Evolutionary conservation across 345 rosid species (phyloP).

Genomic region (Acer campestre): DNA sequence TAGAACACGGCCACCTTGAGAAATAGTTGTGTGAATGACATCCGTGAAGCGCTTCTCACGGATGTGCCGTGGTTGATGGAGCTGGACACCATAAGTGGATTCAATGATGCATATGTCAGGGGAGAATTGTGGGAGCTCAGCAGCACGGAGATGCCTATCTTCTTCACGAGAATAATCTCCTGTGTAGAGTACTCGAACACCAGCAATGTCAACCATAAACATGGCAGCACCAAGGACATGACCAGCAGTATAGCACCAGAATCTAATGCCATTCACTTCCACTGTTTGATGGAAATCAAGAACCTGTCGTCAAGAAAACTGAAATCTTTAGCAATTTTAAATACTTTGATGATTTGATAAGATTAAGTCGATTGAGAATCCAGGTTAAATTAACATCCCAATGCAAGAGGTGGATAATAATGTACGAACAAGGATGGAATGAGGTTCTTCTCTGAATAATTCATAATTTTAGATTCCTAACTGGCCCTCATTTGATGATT

Average conservation of each 20-base stretch:
- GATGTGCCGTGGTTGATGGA: slow-evolving; percentile 83
- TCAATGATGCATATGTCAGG: slow-evolving; percentile 96
- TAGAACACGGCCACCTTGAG: slow-evolving; percentile 93
- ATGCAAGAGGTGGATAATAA: not conserved
- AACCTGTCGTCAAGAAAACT: slow-evolving; percentile 41
- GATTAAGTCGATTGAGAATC: not conserved
- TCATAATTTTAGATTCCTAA: not conserved
- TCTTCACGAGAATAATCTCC: slow-evolving; percentile 98
- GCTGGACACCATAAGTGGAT: slow-evolving; percentile 96
- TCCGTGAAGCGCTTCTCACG: slow-evolving; percentile 97
- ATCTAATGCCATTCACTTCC: slow-evolving; percentile 87
- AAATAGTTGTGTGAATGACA: slow-evolving; percentile 83
- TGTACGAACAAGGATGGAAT: not conserved
- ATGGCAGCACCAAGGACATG: slow-evolving; percentile 99
- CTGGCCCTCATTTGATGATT: not conserved
- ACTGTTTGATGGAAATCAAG: slow-evolving; percentile 93
- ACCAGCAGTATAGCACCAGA: slow-evolving; percentile 99
- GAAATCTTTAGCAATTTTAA: not conserved
- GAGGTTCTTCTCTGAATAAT: not conserved
- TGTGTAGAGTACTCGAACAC: slow-evolving; percentile 89
- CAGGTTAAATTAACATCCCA: not conserved
- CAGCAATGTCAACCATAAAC: slow-evolving; percentile 98
- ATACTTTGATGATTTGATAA: not conserved
- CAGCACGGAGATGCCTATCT: slow-evolving; percentile 92
- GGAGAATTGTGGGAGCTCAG: slow-evolving; percentile 95